Evolutionary conservation across 1,284 basidiomycete genomes (phyloP).

Genomic region (Cutaneotrichosporon cutaneum): DNA sequence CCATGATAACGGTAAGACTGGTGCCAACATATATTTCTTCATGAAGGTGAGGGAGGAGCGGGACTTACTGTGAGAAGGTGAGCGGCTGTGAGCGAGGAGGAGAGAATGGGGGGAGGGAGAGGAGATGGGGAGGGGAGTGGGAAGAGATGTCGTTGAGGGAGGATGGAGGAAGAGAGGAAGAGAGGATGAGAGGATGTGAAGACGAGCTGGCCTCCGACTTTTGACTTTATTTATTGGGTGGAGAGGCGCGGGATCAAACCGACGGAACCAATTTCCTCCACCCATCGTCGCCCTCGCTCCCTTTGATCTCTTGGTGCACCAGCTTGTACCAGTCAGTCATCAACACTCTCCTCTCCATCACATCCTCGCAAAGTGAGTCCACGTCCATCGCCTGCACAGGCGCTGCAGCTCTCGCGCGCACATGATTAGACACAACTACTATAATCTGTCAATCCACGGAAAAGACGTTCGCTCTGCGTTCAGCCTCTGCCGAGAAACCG

Average conservation of each 20-base stretch:
- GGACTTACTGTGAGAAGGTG: slow-evolving; percentile 1
- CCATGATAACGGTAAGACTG: slow-evolving; percentile 44
- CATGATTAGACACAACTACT: slow-evolving; percentile 52
- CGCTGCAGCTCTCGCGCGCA: background rate
- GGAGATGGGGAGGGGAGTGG: background rate
- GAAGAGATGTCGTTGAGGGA: background rate
- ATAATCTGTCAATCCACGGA: slow-evolving; percentile 62
- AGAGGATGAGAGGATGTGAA: background rate
- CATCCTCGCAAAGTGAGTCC: background rate
- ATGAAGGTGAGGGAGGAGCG: slow-evolving; percentile 1
- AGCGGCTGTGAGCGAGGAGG: background rate
- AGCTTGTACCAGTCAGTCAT: background rate
- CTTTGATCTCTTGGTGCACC: background rate
- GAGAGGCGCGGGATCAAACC: slow-evolving; percentile 2
- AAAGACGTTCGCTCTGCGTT: slow-evolving; percentile 38
- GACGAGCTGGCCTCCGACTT: background rate
- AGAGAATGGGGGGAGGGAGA: background rate
- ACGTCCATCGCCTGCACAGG: too few species aligned
- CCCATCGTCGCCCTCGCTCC: background rate
- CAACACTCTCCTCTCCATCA: background rate
- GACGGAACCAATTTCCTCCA: slow-evolving; percentile 9
- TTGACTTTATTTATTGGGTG: slow-evolving; percentile 3
- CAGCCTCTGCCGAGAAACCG: slow-evolving; percentile 40
- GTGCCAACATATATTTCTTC: slow-evolving; percentile 48
- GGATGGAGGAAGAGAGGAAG: background rate